Percentiles rank a stretch among this genome's conserved stretches.
phyloP scores from a whole-genome alignment of 495 filamentous ascomycete genomes.

The Chaetomium tenue region DNA sequence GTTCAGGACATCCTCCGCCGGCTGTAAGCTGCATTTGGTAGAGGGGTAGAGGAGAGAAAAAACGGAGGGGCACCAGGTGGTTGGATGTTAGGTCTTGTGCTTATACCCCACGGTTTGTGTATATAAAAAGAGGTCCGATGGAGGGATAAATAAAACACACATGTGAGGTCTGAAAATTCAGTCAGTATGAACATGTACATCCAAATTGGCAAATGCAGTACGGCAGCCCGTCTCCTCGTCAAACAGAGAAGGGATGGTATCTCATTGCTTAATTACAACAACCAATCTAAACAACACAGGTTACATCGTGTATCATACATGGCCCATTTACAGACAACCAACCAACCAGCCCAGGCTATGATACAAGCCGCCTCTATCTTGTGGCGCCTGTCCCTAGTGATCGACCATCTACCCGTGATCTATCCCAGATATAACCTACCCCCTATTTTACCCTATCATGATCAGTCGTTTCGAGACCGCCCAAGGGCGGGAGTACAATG shows the following conservation, averaged over 20 bases:
- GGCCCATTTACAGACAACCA: conserved; percentile 9
- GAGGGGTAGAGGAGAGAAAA: no score
- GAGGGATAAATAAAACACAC: conserved; percentile 21
- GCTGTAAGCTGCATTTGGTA: conserved; percentile 51
- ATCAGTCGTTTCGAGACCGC: not conserved
- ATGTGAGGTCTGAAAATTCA: not conserved
- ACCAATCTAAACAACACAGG: not conserved
- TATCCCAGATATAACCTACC: conserved; percentile 13
- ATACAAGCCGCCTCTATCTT: conserved; percentile 12
- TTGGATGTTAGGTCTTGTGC: conserved; percentile 3
- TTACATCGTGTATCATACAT: conserved; percentile 18
- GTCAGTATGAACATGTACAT: not conserved
- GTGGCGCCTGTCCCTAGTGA: conserved; percentile 11
- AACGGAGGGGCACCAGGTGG: not conserved
- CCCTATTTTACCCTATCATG: not conserved
- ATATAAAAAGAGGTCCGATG: conserved; percentile 15
- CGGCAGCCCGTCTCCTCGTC: not conserved
- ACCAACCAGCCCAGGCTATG: conserved; percentile 5
- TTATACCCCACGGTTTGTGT: conserved; percentile 27
- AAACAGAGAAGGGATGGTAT: conserved; percentile 5
- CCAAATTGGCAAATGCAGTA: not conserved
- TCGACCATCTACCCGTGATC: conserved; percentile 15
- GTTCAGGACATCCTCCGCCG: conserved; percentile 84
- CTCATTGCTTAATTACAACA: conserved; percentile 7
- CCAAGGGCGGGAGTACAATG: not conserved